Percentiles rank a stretch among this genome's conserved stretches.
phyloP scores from a whole-genome alignment of 2,329 filamentous ascomycete species.

The Pseudocercospora eumusae region DNA sequence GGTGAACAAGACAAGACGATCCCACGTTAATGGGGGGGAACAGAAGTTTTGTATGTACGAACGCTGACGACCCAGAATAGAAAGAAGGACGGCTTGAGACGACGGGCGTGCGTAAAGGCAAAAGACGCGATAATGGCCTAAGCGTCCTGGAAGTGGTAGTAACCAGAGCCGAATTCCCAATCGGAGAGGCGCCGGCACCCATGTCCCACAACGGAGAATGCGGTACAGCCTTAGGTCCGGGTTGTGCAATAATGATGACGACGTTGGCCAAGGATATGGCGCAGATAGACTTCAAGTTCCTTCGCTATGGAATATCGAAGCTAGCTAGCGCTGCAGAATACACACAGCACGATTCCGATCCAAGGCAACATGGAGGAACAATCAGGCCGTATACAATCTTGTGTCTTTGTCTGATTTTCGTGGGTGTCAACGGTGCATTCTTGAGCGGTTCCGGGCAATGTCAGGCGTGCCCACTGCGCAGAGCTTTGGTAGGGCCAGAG shows the following conservation, averaged over 20 bases:
- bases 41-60: conserved; percentile 9
- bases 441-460: no score
- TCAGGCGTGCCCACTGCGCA: neutral
- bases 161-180: conserved; percentile 4
- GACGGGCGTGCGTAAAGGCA: conserved; percentile 2
- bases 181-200: conserved; percentile 1
- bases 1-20: neutral
- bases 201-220: conserved; percentile 1
- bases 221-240: conserved; percentile 3
- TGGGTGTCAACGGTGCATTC: neutral
- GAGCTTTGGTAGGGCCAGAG: neutral
- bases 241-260: neutral
- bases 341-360: neutral
- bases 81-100: neutral
- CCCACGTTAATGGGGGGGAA: conserved; percentile 4
- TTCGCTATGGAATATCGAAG: neutral
- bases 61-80: conserved; percentile 6
- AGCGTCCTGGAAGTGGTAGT: conserved; percentile 15
- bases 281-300: neutral
- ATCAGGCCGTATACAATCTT: neutral
- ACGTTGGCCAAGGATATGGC: neutral
- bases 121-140: conserved; percentile 7
- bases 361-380: neutral
- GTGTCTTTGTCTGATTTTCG: neutral
- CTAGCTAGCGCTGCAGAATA: neutral